Evolutionary conservation across 2,329 filamentous ascomycete species (phyloP).

Genomic region (Fusarium setosum): DNA sequence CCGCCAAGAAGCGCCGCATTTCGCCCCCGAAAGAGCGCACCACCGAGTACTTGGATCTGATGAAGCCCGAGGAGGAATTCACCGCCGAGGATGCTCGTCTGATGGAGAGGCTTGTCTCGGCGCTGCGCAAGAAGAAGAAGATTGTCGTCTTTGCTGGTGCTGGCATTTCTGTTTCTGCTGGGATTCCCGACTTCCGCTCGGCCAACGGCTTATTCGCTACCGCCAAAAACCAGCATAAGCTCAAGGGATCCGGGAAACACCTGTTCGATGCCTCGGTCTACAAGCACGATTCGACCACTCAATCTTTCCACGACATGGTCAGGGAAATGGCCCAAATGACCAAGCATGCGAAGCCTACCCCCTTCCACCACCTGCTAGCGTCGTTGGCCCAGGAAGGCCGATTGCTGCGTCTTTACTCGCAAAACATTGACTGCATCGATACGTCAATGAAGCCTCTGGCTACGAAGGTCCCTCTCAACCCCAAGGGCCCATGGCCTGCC

Average conservation of each 20-base stretch:
- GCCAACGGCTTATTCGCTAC: slow-evolving; percentile 89
- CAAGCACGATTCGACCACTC: slow-evolving; percentile 88
- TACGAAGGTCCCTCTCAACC: slow-evolving; percentile 82
- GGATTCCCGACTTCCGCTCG: slow-evolving; percentile 97
- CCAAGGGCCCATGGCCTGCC: slow-evolving; percentile 91
- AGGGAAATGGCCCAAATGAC: slow-evolving; percentile 86
- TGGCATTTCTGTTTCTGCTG: slow-evolving; percentile 95
- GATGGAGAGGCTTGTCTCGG: slow-evolving; percentile 77
- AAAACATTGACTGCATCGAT: slow-evolving; percentile 97
- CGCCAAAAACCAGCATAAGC: slow-evolving; percentile 85
- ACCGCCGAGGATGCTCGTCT: slow-evolving; percentile 60
- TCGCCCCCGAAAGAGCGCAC: slow-evolving; percentile 72
- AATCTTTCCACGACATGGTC: slow-evolving; percentile 96
- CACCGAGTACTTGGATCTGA: slow-evolving; percentile 84
- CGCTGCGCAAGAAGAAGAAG: slow-evolving; percentile 89
- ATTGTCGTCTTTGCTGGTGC: slow-evolving; percentile 97
- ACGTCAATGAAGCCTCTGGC: slow-evolving; percentile 82
- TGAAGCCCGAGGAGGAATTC: slow-evolving; percentile 61
- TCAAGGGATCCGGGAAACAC: slow-evolving; percentile 91
- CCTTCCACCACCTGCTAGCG: slow-evolving; percentile 93
- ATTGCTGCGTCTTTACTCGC: slow-evolving; percentile 89
- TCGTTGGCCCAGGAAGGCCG: slow-evolving; percentile 89
- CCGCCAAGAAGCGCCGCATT: slow-evolving; percentile 80
- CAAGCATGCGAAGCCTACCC: slow-evolving; percentile 80
- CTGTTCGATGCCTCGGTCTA: slow-evolving; percentile 98